A percentile compares a stretch with the other conserved stretches of the same genome.
Evolutionary conservation across 148 eudicot species (phyloP).

Genomic region (Vaccinium vitisidaea): DNA sequence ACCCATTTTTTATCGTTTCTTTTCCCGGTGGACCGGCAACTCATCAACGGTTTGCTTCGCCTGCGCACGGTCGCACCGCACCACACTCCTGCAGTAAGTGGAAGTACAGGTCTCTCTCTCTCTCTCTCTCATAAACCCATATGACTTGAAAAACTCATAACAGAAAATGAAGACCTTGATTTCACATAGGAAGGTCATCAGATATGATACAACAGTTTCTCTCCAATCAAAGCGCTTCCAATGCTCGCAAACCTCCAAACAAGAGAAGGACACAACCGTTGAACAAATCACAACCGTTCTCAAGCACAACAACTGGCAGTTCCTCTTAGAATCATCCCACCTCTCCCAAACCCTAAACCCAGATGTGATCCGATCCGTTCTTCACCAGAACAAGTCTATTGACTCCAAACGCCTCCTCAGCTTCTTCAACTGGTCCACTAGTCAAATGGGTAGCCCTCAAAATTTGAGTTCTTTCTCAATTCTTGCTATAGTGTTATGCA

Average conservation of each 20-base stretch:
- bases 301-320: slow-evolving; percentile 51
- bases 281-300: slow-evolving; percentile 48
- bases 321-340: slow-evolving; percentile 48
- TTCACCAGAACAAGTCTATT: slow-evolving; percentile 32
- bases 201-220: not conserved
- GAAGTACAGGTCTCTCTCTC: not conserved
- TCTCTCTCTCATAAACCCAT: not conserved
- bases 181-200: not conserved
- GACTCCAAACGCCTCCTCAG: slow-evolving; percentile 56
- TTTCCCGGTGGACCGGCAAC: not conserved
- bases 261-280: slow-evolving; percentile 21
- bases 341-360: slow-evolving; percentile 50
- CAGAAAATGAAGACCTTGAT: slow-evolving; percentile 3
- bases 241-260: slow-evolving; percentile 13
- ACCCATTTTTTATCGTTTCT: not conserved
- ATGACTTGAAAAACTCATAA: not conserved
- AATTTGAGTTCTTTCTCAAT: slow-evolving; percentile 53
- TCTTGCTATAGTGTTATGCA: slow-evolving; percentile 51
- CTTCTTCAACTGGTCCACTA: slow-evolving; percentile 71
- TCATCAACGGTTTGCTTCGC: not conserved
- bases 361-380: slow-evolving; percentile 68
- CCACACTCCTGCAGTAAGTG: too few species aligned
- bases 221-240: slow-evolving; percentile 9
- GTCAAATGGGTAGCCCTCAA: slow-evolving; percentile 54
- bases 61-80: too few species aligned